Evolutionary conservation across 257 asterid genomes (phyloP).

Genomic region (Solanum habrochaites): DNA sequence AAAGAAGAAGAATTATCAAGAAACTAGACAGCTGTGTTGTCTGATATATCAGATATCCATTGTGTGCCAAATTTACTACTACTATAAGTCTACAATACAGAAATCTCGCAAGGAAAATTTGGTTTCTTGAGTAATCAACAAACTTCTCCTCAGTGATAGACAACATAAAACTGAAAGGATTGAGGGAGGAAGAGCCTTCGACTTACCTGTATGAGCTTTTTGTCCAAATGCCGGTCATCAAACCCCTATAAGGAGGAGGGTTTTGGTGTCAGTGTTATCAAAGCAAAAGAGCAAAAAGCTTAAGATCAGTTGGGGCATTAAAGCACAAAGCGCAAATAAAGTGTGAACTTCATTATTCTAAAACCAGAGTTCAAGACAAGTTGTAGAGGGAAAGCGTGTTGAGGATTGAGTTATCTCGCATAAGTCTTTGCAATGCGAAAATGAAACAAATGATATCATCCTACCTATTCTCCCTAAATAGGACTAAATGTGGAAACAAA

Average conservation of each 20-base stretch:
- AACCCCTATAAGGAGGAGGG: background rate
- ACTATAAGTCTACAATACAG: background rate
- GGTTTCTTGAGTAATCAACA: background rate
- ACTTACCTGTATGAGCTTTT: background rate
- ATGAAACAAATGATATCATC: background rate
- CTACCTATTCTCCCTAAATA: background rate
- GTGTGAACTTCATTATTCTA: background rate
- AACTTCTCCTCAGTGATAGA: background rate
- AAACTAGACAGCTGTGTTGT: background rate
- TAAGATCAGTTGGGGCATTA: background rate
- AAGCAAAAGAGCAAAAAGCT: background rate
- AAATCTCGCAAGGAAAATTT: background rate
- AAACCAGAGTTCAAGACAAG: background rate
- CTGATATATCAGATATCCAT: background rate
- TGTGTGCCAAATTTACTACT: background rate
- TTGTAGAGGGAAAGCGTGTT: background rate
- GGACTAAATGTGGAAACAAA: background rate
- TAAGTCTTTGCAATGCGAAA: background rate
- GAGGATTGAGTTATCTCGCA: background rate
- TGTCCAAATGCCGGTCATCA: background rate
- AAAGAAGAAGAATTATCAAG: too few species aligned
- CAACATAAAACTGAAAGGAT: background rate
- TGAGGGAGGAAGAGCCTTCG: background rate
- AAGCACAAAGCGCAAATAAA: background rate
- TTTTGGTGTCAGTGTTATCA: background rate